Evolutionary conservation across 164 flowering plant species (phyloP).

Genomic region (Sedum album): DNA sequence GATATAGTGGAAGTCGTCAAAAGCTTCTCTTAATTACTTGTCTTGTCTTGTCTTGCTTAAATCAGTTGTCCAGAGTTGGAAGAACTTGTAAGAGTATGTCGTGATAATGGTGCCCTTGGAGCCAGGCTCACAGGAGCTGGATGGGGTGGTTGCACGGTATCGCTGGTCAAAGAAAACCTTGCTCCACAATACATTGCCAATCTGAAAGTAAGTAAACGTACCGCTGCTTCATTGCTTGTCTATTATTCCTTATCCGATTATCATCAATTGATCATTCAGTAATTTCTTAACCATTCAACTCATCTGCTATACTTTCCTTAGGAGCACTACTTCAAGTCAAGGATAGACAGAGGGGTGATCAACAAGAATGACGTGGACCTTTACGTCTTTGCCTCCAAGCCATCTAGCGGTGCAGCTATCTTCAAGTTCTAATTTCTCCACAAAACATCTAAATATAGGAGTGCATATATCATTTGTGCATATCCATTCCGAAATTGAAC

Average conservation of each 20-base stretch:
- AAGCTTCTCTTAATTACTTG: neutral
- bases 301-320: neutral
- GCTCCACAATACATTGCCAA: conserved; percentile 72
- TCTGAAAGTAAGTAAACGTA: conserved; percentile 46
- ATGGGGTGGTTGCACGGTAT: conserved; percentile 98
- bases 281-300: neutral
- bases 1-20: neutral
- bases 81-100: conserved; percentile 69
- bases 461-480: neutral
- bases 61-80: conserved; percentile 89
- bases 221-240: neutral
- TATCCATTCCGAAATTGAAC: neutral
- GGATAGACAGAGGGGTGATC: neutral
- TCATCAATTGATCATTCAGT: neutral
- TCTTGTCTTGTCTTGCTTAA: neutral
- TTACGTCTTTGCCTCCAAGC: conserved; percentile 1
- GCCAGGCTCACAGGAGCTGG: conserved; percentile 99
- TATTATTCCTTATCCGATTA: neutral
- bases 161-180: conserved; percentile 63
- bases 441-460: neutral
- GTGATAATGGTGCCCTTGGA: conserved; percentile 78
- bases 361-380: neutral
- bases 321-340: conserved; percentile 2
- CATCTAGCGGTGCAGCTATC: neutral
- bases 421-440: neutral